Evolutionary conservation across 1,139 yeast genomes (phyloP).

Genomic region (Pichiaceae sp.): DNA sequence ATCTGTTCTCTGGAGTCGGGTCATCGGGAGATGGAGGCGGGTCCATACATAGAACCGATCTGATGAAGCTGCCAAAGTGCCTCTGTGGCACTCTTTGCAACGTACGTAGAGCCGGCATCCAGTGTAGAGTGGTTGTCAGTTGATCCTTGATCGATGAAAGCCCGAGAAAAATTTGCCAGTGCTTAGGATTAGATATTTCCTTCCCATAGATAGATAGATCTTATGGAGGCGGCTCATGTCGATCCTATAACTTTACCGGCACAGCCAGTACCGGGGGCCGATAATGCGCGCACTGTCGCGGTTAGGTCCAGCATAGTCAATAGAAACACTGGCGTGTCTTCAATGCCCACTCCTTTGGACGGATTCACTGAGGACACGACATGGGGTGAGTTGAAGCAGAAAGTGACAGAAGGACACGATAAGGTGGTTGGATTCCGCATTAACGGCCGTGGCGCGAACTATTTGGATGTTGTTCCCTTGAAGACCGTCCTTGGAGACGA

Average conservation of each 20-base stretch:
- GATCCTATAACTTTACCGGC: too few relatives aligned
- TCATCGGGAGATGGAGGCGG: conserved; percentile 54
- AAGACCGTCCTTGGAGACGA: background rate
- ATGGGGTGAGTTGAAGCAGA: background rate
- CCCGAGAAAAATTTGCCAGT: background rate
- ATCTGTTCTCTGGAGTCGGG: conserved; percentile 60
- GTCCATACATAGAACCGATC: conserved; percentile 53
- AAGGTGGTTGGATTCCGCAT: background rate
- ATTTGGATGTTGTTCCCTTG: background rate
- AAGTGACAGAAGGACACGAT: background rate
- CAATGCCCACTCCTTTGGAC: background rate
- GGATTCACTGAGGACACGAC: background rate
- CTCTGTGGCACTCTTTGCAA: background rate
- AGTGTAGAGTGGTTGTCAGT: background rate
- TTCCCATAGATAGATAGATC: too few relatives aligned
- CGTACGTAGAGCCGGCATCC: background rate
- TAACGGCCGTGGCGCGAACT: background rate
- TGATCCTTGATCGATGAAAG: background rate
- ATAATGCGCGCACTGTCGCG: background rate
- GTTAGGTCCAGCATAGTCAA: background rate
- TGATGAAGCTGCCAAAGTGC: conserved; percentile 35
- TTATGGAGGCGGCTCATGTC: too few relatives aligned
- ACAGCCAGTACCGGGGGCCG: background rate
- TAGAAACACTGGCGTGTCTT: background rate
- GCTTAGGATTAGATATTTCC: background rate